Evolutionary conservation across 306 rosid species (phyloP).

Genomic region (Rubus idaeus): DNA sequence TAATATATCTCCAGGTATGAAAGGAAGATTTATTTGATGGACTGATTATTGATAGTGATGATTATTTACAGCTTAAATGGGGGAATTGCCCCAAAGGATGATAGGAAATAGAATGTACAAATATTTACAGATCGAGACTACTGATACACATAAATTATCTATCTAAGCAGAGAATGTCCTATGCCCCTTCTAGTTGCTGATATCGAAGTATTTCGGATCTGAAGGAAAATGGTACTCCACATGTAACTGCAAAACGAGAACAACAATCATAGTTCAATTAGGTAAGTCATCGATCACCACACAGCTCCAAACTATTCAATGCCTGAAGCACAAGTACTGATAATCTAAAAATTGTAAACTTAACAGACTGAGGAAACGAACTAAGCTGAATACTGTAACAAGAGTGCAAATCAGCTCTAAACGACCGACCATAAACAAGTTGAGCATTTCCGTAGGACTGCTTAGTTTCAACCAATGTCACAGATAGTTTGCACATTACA

Average conservation of each 20-base stretch:
- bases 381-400: background rate
- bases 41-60: slow-evolving; percentile 15
- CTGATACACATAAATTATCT: slow-evolving; percentile 16
- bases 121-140: slow-evolving; percentile 30
- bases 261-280: slow-evolving; percentile 5
- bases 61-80: slow-evolving; percentile 30
- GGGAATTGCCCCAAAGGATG: slow-evolving; percentile 30
- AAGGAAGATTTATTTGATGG: too few relatives aligned
- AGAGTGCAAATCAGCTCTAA: background rate
- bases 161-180: slow-evolving; percentile 7
- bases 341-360: background rate
- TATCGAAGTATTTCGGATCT: slow-evolving; percentile 70
- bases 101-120: slow-evolving; percentile 35
- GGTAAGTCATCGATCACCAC: background rate
- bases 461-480: too few relatives aligned
- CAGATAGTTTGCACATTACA: too few relatives aligned
- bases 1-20: too few relatives aligned
- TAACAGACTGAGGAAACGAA: background rate
- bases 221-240: slow-evolving; percentile 79
- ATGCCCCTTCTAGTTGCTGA: slow-evolving; percentile 38
- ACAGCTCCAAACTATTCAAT: background rate
- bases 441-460: too few relatives aligned
- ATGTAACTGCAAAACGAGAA: slow-evolving; percentile 52
- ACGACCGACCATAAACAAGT: too few relatives aligned
- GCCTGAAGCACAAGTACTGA: background rate